Evolutionary conservation across 1,284 basidiomycete species (phyloP).

Genomic region (Macrocystidia cucumis): DNA sequence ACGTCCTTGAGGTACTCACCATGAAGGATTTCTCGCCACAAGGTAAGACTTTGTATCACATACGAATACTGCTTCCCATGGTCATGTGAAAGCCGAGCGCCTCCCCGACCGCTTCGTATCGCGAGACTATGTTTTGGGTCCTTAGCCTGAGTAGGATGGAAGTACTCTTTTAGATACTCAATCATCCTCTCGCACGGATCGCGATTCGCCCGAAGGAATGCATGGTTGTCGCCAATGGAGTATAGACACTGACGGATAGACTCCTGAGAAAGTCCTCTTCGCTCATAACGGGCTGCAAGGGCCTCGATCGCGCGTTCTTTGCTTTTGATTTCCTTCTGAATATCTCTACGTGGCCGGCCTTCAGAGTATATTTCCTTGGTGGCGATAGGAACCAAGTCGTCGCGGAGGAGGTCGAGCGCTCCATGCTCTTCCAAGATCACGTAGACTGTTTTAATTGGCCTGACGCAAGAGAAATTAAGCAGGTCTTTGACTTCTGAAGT

Average conservation of each 20-base stretch:
- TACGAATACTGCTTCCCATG: slow-evolving; percentile 77
- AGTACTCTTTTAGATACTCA: slow-evolving; percentile 60
- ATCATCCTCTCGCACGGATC: slow-evolving; percentile 83
- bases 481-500: slow-evolving; percentile 68
- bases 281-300: slow-evolving; percentile 54
- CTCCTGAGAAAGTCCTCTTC: slow-evolving; percentile 51
- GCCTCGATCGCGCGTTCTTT: slow-evolving; percentile 78
- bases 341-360: slow-evolving; percentile 58
- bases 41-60: slow-evolving; percentile 73
- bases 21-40: slow-evolving; percentile 78
- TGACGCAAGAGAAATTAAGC: slow-evolving; percentile 66
- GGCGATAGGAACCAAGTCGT: slow-evolving; percentile 62
- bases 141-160: slow-evolving; percentile 61
- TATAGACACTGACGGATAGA: slow-evolving; percentile 69
- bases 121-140: slow-evolving; percentile 59
- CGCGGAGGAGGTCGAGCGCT: slow-evolving; percentile 61
- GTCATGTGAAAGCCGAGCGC: slow-evolving; percentile 73
- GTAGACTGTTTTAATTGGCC: slow-evolving; percentile 68
- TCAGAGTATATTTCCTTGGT: slow-evolving; percentile 75
- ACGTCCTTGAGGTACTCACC: slow-evolving; percentile 31
- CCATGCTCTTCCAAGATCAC: slow-evolving; percentile 51
- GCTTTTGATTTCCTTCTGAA: slow-evolving; percentile 71
- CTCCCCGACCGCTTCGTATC: slow-evolving; percentile 69
- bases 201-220: slow-evolving; percentile 73
- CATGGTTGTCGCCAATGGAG: slow-evolving; percentile 79